Conservation (phyloP, 192 early-diverging fungal genomes). For the Geranomyces variabilis region DNA sequence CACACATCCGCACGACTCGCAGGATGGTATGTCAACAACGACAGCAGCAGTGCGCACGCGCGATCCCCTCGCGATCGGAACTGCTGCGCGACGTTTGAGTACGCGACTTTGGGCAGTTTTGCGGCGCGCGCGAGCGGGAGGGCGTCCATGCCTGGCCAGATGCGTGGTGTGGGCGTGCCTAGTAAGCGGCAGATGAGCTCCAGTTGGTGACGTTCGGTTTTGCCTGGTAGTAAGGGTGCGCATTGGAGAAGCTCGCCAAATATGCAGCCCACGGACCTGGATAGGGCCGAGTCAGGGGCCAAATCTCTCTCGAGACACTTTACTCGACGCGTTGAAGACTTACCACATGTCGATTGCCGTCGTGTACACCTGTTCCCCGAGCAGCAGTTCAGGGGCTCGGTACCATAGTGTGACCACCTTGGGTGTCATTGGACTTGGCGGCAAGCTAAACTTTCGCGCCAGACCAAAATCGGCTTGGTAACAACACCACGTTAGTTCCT, state of each 20-base stretch:
- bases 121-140: conserved; percentile 65
- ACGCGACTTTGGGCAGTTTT: conserved; percentile 60
- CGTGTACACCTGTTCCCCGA: conserved; percentile 88
- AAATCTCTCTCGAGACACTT: not conserved
- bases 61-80: conserved; percentile 57
- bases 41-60: conserved; percentile 64
- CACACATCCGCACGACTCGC: conserved; percentile 72
- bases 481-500: not conserved
- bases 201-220: conserved; percentile 84
- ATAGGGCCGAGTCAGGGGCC: conserved; percentile 6
- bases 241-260: conserved; percentile 86
- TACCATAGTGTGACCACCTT: conserved; percentile 98
- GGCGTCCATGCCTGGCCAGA: conserved; percentile 77
- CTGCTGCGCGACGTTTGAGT: conserved; percentile 60
- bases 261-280: conserved; percentile 92
- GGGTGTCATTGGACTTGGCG: conserved; percentile 77
- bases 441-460: conserved; percentile 76
- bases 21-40: conserved; percentile 81
- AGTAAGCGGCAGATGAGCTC: conserved; percentile 83
- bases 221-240: conserved; percentile 81
- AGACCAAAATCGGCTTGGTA: conserved; percentile 84
- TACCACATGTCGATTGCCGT: conserved; percentile 85
- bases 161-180: conserved; percentile 78
- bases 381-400: conserved; percentile 87
- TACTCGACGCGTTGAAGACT: not conserved